Percentiles rank a stretch among this genome's conserved stretches.
Conservation (phyloP, 331 rosid genomes). For the Pyracantha coccinea region DNA sequence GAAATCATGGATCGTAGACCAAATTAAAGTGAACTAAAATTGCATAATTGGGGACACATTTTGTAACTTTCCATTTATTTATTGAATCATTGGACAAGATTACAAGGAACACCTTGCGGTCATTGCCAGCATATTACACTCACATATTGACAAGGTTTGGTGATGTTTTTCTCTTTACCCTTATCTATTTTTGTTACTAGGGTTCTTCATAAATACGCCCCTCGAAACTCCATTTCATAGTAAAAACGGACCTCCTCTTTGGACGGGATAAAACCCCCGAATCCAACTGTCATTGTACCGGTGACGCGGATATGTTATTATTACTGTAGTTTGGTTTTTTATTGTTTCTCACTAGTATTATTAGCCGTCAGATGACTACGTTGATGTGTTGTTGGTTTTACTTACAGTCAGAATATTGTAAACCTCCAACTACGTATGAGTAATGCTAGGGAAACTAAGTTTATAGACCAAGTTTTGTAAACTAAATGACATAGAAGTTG, state of each 20-base stretch:
- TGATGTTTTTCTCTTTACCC: not conserved
- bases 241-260: no score
- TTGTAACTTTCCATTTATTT: constrained; percentile 10
- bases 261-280: not conserved
- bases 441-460: no score
- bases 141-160: constrained; percentile 9
- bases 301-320: no score
- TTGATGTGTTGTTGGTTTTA: not conserved
- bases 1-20: constrained; percentile 18
- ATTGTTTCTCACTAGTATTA: not conserved
- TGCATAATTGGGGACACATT: constrained; percentile 7
- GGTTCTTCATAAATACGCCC: not conserved
- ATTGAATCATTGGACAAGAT: constrained; percentile 7
- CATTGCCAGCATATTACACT: constrained; percentile 13
- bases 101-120: not conserved
- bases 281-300: not conserved
- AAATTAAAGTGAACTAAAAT: constrained; percentile 5
- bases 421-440: not conserved
- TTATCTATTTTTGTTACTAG: no score
- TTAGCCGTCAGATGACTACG: not conserved
- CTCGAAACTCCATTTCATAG: not conserved
- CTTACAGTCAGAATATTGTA: no score
- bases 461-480: no score
- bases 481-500: no score
- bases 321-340: not conserved